phyloP scores from a whole-genome alignment of 495 filamentous ascomycete genomes.

The Saxophila tyrrhenica region DNA sequence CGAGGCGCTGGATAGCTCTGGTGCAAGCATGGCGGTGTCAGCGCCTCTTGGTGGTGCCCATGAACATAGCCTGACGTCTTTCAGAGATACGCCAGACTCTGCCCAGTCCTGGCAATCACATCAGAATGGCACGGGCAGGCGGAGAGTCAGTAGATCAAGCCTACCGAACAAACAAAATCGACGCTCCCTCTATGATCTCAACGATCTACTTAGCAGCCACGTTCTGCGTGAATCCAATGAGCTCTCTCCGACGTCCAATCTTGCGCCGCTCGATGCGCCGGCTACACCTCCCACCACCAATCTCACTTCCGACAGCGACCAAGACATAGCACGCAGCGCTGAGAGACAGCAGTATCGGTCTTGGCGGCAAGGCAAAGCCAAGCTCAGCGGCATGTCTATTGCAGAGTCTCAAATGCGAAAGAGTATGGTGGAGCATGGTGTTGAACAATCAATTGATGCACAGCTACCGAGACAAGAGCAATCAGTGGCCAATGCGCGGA shows the following conservation, averaged over 20 bases:
- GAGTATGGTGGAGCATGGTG: constrained; percentile 32
- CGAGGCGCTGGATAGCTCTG: background rate
- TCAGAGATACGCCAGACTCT: background rate
- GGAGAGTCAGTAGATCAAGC: constrained; percentile 10
- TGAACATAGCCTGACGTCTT: background rate
- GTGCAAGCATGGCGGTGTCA: constrained; percentile 8
- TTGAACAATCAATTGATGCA: constrained; percentile 78
- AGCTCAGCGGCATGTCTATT: constrained; percentile 16
- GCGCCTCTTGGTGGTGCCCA: background rate
- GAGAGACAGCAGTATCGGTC: constrained; percentile 27
- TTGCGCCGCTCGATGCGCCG: background rate
- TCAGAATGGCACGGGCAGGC: background rate
- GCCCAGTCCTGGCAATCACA: background rate
- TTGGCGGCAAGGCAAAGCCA: constrained; percentile 32
- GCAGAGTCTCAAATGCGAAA: constrained; percentile 12
- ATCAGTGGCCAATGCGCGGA: constrained; percentile 56
- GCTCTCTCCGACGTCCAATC: background rate
- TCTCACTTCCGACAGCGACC: background rate
- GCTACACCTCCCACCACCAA: background rate
- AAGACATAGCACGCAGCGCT: constrained; percentile 5
- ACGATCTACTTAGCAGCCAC: constrained; percentile 3
- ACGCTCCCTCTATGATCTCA: constrained; percentile 14
- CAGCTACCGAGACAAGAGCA: constrained; percentile 63
- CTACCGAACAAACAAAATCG: constrained; percentile 14
- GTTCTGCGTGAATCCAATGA: constrained; percentile 2